Percentiles rank a stretch among this genome's conserved stretches.
These are phyloP conservation scores for Daldinia decipiens DNA, from an alignment of 495 filamentous ascomycete genomes.

Conservation along the genomic window DNA sequence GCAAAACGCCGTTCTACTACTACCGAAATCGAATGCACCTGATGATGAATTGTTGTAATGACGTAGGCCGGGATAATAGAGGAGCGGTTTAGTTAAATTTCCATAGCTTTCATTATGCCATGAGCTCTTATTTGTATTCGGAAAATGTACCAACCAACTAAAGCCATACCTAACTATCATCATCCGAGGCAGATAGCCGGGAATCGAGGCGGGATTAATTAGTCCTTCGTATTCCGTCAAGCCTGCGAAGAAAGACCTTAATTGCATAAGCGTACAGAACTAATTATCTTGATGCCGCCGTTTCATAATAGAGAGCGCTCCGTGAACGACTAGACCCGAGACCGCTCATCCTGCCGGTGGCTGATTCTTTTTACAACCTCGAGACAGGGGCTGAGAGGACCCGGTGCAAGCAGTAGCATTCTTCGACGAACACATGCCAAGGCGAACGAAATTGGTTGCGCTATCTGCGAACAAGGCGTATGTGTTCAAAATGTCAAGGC, in stretches of 20 bases:
- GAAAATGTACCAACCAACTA: not conserved
- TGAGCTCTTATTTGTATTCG: not conserved
- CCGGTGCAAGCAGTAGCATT: slow-evolving; percentile 27
- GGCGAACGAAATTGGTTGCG: slow-evolving; percentile 22
- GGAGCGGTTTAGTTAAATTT: slow-evolving; percentile 1
- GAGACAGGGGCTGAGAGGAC: slow-evolving; percentile 3
- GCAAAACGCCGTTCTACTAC: slow-evolving; percentile 18
- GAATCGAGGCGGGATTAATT: not conserved
- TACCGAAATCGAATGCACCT: not conserved
- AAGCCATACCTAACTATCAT: not conserved
- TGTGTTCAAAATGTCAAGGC: slow-evolving; percentile 30
- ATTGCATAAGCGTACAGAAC: not conserved
- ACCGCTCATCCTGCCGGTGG: not conserved
- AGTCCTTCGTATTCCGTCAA: not conserved
- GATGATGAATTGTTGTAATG: not conserved
- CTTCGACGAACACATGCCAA: slow-evolving; percentile 32
- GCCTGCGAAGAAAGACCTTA: not conserved
- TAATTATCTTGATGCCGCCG: not conserved
- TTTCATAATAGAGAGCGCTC: not conserved
- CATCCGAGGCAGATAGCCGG: not conserved
- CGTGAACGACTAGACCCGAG: not conserved
- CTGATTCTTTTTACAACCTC: not conserved
- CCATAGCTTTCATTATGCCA: not conserved
- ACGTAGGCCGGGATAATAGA: not conserved
- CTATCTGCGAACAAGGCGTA: slow-evolving; percentile 20